Percentiles rank a stretch among this genome's conserved stretches.
These are phyloP conservation scores for Starmerella khaoyaiensis DNA, from an alignment of 805 yeast species.

Conservation along the genomic window DNA sequence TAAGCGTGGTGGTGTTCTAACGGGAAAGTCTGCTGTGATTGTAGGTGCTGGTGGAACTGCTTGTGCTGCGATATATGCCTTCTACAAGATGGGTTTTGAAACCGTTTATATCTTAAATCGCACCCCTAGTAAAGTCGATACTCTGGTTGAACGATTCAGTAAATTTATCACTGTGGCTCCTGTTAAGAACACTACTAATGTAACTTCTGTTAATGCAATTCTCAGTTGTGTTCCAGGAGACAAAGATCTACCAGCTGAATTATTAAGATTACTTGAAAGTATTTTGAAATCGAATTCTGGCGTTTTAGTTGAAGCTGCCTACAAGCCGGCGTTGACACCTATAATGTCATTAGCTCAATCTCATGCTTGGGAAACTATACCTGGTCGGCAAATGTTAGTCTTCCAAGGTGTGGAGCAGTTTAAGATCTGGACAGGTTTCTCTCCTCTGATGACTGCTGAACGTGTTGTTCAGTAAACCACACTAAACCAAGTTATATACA, in stretches of 20 bases:
- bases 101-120: constrained; percentile 72
- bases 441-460: constrained; percentile 25
- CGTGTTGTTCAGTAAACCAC: constrained; percentile 13
- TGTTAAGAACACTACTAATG: constrained; percentile 36
- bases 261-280: constrained; percentile 5
- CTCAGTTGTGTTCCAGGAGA: constrained; percentile 22
- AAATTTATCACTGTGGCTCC: constrained; percentile 32
- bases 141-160: constrained; percentile 50
- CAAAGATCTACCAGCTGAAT: constrained; percentile 9
- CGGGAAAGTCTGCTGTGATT: constrained; percentile 48
- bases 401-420: constrained; percentile 90
- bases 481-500: background rate
- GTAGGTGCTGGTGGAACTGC: constrained; percentile 98
- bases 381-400: constrained; percentile 85
- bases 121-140: constrained; percentile 51
- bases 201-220: constrained; percentile 37
- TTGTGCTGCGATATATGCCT: constrained; percentile 84
- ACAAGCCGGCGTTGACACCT: constrained; percentile 79
- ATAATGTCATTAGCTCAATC: constrained; percentile 64
- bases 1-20: constrained; percentile 42
- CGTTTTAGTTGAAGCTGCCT: constrained; percentile 78
- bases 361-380: constrained; percentile 65
- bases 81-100: constrained; percentile 61
- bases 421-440: constrained; percentile 44
- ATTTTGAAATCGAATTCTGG: constrained; percentile 29